A percentile compares a stretch with the other conserved stretches of the same genome.
Evolutionary conservation across 495 filamentous ascomycete genomes (phyloP).

Genomic region (Filosporella fistucella): DNA sequence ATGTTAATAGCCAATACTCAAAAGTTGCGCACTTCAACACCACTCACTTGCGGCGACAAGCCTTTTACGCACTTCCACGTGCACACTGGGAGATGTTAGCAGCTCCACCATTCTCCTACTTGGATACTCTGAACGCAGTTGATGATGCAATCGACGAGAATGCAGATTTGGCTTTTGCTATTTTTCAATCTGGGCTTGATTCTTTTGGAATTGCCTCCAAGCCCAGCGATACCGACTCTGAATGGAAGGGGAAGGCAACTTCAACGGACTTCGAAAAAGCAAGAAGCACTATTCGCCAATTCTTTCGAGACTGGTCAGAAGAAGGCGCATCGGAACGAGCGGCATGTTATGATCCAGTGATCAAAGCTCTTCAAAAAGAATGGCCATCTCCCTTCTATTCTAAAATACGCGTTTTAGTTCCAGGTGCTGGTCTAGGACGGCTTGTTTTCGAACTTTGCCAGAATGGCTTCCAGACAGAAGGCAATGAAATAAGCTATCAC

Average conservation of each 20-base stretch:
- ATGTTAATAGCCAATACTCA: constrained; percentile 75
- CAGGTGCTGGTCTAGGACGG: constrained; percentile 84
- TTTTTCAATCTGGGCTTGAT: constrained; percentile 60
- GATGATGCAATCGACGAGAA: constrained; percentile 90
- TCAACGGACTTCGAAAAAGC: constrained; percentile 80
- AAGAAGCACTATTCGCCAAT: constrained; percentile 81
- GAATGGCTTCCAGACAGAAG: constrained; percentile 73
- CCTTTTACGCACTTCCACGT: constrained; percentile 86
- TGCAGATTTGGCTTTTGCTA: constrained; percentile 73
- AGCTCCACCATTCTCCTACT: constrained; percentile 72
- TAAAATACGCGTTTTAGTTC: constrained; percentile 68
- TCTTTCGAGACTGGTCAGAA: constrained; percentile 91
- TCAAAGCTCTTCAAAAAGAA: constrained; percentile 29
- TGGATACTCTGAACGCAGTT: constrained; percentile 68
- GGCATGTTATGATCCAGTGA: constrained; percentile 69
- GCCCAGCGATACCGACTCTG: constrained; percentile 30
- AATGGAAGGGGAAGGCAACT: constrained; percentile 65
- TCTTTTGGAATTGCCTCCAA: constrained; percentile 52
- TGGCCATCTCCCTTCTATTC: constrained; percentile 20
- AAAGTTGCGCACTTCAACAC: constrained; percentile 76
- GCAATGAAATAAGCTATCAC: constrained; percentile 96
- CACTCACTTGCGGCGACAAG: constrained; percentile 82
- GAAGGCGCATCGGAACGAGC: constrained; percentile 70
- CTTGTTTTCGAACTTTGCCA: constrained; percentile 80
- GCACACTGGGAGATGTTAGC: constrained; percentile 78